Evolutionary conservation across 305 asterid genomes (phyloP).

Genomic region (Fraxinus greggii): DNA sequence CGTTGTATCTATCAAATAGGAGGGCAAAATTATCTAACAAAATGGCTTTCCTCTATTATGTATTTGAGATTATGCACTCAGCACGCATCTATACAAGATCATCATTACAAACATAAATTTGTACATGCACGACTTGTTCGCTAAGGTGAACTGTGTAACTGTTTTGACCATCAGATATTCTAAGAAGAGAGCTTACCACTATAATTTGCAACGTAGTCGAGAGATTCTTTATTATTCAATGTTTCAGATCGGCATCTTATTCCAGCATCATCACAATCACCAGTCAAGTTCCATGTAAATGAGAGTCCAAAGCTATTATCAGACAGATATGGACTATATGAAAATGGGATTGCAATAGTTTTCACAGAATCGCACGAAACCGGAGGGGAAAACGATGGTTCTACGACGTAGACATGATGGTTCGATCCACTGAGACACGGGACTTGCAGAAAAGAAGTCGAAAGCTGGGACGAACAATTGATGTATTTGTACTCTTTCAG

Average conservation of each 20-base stretch:
- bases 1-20: too few species aligned
- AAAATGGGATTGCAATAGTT: conserved; percentile 41
- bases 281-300: conserved; percentile 27
- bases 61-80: not conserved
- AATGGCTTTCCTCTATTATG: too few species aligned
- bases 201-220: not conserved
- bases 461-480: conserved; percentile 38
- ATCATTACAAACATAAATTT: too few species aligned
- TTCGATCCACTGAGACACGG: conserved; percentile 36
- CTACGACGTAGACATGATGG: conserved; percentile 39
- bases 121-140: not conserved
- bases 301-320: conserved; percentile 40
- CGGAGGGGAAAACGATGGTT: conserved; percentile 28
- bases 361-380: conserved; percentile 27
- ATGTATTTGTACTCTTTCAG: conserved; percentile 37
- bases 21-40: too few species aligned
- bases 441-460: conserved; percentile 26
- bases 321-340: conserved; percentile 43
- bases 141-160: not conserved
- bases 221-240: not conserved
- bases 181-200: conserved; percentile 10
- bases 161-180: not conserved
- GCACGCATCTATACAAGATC: not conserved
- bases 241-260: not conserved
- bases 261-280: not conserved